Base-by-base conservation (phyloP, 192 early-diverging fungal species). In the Chytriomyces sp. region DNA sequence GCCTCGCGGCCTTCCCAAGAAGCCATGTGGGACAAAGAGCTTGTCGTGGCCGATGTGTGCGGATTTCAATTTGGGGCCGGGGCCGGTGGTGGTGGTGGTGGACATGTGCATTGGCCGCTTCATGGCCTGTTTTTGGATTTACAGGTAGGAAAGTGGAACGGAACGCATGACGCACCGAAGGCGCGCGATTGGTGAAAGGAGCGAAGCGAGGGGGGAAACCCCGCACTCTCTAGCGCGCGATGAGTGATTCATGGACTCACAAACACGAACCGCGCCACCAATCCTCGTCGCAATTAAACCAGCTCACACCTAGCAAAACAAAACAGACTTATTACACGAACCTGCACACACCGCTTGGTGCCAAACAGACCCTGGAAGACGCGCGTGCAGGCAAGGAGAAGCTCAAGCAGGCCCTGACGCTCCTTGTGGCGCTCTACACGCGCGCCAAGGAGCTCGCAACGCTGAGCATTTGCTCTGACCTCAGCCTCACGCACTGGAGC, bases 61-160 rank as follows among this genome's bases (percentile, higher is more conserved):
- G 66, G 73, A 12, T 85, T 85, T 57, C 74, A 85, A 36, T 85
- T 78, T 75, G 66, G 63, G 71, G 75, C 80, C 4, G n/a, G n/a
- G n/a, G n/a, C n/a, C n/a, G n/a, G n/a, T n/a, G n/a, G n/a, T n/a
- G n/a, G n/a, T n/a, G n/a, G n/a, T n/a, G n/a, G n/a, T n/a, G 73
- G 80, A 25, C 80, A 84, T 30, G 71, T 76, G 3, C 67, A 74
- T 49, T 85, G 80, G 82, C 78, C 79, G 10, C 52, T 85, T 28
- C 77, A 85, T 54, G 84, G 84, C 2, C 75, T 78, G 17, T 78
- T 78, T 33, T 62, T 85, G 0, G 84, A 85, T 60, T 60, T 85
- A 22, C 84, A 85, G 76, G 82, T 85, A 5, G 19, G 68, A 17
- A 19, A 26, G 22, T 2, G 22, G 3, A 3, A 36, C 0, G 6